Conservation (phyloP, 2,329 filamentous ascomycete species). For the Diplocarpon mali region DNA sequence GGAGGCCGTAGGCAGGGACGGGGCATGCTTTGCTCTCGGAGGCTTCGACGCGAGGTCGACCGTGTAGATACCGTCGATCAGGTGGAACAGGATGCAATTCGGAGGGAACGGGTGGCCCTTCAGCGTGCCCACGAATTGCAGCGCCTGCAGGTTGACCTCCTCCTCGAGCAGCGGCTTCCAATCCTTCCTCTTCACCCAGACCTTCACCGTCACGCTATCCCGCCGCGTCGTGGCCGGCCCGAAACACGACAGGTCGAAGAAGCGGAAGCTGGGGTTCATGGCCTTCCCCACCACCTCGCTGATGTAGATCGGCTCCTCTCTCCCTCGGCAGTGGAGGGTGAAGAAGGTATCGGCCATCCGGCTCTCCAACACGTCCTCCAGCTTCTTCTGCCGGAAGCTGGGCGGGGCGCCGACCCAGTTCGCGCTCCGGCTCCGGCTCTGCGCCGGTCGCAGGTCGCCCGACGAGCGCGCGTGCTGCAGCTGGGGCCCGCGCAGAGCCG, state of each 20-base stretch:
- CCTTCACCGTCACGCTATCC: slow-evolving; percentile 52
- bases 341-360: slow-evolving; percentile 84
- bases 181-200: slow-evolving; percentile 58
- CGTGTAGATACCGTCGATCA: slow-evolving; percentile 78
- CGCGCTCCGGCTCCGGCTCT: slow-evolving; percentile 45
- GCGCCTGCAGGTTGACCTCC: slow-evolving; percentile 52
- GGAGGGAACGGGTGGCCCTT: slow-evolving; percentile 60
- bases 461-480: slow-evolving; percentile 47
- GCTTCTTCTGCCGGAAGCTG: slow-evolving; percentile 54
- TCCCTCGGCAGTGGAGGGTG: slow-evolving; percentile 59
- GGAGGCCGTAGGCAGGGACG: slow-evolving; percentile 54
- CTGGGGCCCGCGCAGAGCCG: slow-evolving; percentile 34
- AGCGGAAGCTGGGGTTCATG: slow-evolving; percentile 86
- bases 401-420: slow-evolving; percentile 52
- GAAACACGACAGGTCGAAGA: slow-evolving; percentile 63
- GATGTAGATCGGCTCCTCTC: slow-evolving; percentile 71
- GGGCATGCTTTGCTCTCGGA: slow-evolving; percentile 38
- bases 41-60: slow-evolving; percentile 48
- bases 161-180: slow-evolving; percentile 63
- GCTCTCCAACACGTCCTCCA: slow-evolving; percentile 61
- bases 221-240: slow-evolving; percentile 54
- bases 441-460: slow-evolving; percentile 35
- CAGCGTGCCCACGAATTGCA: slow-evolving; percentile 71
- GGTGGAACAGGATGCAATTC: slow-evolving; percentile 78
- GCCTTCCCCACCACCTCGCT: slow-evolving; percentile 70